A percentile compares a stretch with the other conserved stretches of the same genome.
These are phyloP conservation scores for Macrolepiota dolichaula DNA, from an alignment of 768 basidiomycete species.

Conservation along the genomic window DNA sequence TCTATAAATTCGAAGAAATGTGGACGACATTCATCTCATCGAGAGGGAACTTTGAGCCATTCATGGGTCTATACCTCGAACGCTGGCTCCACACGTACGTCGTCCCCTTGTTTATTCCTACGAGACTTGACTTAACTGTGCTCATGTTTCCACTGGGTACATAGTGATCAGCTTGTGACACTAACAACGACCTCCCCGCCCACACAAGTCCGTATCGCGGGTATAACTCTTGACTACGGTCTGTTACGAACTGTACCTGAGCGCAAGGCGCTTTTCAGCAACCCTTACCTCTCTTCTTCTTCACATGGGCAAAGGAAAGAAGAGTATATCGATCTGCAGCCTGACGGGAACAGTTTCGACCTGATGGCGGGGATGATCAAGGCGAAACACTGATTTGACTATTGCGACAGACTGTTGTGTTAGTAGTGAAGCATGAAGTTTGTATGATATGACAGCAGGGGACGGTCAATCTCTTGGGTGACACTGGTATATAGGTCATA, in stretches of 20 bases:
- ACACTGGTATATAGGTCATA: no score
- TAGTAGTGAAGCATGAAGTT: no score
- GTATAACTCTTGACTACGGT: constrained; percentile 87
- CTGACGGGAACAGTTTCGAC: constrained; percentile 97
- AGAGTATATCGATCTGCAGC: constrained; percentile 86
- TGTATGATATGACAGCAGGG: no score
- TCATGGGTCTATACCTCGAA: constrained; percentile 74
- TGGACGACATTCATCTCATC: constrained; percentile 70
- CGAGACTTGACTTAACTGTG: no score
- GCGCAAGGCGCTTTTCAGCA: constrained; percentile 24
- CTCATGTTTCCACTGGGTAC: not conserved
- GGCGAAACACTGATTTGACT: not conserved
- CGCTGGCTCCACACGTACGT: constrained; percentile 93
- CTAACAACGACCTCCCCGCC: constrained; percentile 75
- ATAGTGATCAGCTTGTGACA: constrained; percentile 81
- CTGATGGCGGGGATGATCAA: constrained; percentile 72
- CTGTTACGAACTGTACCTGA: constrained; percentile 79
- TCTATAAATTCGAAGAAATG: constrained; percentile 73
- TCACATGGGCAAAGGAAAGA: constrained; percentile 18
- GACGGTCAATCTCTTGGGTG: no score
- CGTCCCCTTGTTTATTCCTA: not conserved
- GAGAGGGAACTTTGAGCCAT: constrained; percentile 73
- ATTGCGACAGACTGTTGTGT: not conserved
- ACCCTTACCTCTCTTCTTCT: constrained; percentile 11
- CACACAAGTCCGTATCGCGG: constrained; percentile 67